Conservation (phyloP, 371 early-diverging fungal species). For the Rhizopus stolonifer region DNA sequence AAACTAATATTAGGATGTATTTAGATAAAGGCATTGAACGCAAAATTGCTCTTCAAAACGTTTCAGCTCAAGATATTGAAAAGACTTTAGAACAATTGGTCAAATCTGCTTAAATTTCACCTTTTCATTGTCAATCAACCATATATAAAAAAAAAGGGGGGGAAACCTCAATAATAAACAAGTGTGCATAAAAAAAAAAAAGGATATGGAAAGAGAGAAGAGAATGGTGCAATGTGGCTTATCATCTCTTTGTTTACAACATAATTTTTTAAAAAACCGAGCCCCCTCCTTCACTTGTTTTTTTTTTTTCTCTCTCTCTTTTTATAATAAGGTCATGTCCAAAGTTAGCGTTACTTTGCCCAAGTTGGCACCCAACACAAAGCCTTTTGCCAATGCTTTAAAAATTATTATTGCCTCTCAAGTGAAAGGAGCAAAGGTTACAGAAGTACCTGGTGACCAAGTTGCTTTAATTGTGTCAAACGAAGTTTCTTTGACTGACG, state of each 20-base stretch:
- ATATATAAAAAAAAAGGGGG: constrained; percentile 4
- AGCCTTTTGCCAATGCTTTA: constrained; percentile 37
- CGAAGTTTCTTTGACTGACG: constrained; percentile 30
- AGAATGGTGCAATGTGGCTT: constrained; percentile 7
- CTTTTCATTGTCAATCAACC: background rate
- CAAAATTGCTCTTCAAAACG: constrained; percentile 74
- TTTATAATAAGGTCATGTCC: constrained; percentile 15
- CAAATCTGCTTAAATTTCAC: constrained; percentile 39
- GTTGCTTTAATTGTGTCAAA: constrained; percentile 24
- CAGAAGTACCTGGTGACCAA: constrained; percentile 27
- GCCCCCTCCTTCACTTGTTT: background rate
- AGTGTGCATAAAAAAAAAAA: no score
- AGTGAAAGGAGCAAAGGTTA: constrained; percentile 31
- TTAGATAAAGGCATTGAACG: constrained; percentile 85
- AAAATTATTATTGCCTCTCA: constrained; percentile 37
- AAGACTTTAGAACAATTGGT: constrained; percentile 64
- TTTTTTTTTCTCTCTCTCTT: constrained; percentile 6
- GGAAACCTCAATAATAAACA: no score
- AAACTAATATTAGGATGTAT: background rate
- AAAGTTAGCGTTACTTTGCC: constrained; percentile 33
- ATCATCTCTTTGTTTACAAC: no score
- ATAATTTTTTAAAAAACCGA: background rate
- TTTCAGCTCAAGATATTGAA: constrained; percentile 73
- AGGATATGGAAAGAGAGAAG: no score
- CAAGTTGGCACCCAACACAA: constrained; percentile 37